Evolutionary conservation across 495 filamentous ascomycete species (phyloP).

Genomic region (Annulohypoxylon moriforme): DNA sequence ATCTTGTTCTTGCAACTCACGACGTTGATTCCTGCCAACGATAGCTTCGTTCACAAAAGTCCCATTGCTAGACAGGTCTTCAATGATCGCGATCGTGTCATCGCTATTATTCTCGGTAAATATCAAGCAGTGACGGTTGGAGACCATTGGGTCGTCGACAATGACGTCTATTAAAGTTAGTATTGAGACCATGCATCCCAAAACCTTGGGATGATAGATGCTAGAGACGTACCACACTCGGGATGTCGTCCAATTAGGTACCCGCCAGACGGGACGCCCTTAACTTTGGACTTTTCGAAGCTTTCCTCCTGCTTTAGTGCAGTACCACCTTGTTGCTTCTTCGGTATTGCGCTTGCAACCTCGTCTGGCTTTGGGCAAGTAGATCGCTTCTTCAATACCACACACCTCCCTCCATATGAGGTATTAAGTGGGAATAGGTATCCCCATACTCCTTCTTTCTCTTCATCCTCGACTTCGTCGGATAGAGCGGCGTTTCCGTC

Average conservation of each 20-base stretch:
- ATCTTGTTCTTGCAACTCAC: conserved; percentile 87
- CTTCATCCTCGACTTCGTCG: conserved; percentile 85
- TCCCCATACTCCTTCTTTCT: conserved; percentile 93
- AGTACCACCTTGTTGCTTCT: conserved; percentile 51
- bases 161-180: conserved; percentile 71
- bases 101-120: conserved; percentile 88
- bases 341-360: conserved; percentile 32
- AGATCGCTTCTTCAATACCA: conserved; percentile 77
- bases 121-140: conserved; percentile 92
- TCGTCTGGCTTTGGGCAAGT: conserved; percentile 69
- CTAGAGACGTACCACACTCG: conserved; percentile 80
- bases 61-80: conserved; percentile 95
- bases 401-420: conserved; percentile 68
- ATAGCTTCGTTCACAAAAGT: conserved; percentile 95
- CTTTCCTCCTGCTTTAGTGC: conserved; percentile 65
- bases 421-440: conserved; percentile 87
- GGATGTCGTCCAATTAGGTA: conserved; percentile 93
- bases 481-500: conserved; percentile 78
- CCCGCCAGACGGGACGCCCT: conserved; percentile 75
- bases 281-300: conserved; percentile 67
- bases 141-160: conserved; percentile 84
- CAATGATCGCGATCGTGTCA: conserved; percentile 82
- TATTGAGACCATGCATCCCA: conserved; percentile 7
- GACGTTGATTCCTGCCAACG: conserved; percentile 89
- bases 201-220: conserved; percentile 3